phyloP scores from a whole-genome alignment of 352 stramenopile species.

The Nothophytophthora sp. region DNA sequence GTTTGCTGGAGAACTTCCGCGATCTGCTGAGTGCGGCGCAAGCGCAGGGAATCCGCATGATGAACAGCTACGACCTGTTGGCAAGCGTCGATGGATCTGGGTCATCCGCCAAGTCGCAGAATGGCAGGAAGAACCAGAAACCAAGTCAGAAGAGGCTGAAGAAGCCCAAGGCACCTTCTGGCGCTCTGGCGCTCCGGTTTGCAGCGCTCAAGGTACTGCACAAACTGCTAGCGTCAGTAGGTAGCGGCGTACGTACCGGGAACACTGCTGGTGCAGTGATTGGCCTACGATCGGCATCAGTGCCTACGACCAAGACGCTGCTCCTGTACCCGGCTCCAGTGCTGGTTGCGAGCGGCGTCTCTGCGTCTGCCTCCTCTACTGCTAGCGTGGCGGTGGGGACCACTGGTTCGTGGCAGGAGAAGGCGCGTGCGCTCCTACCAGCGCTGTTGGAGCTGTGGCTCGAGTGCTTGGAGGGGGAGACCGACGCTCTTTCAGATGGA shows the following conservation, averaged over 20 bases:
- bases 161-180: conserved; percentile 44
- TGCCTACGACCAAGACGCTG: conserved; percentile 40
- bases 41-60: conserved; percentile 74
- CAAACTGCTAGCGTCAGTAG: conserved; percentile 58
- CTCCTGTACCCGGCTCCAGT: conserved; percentile 50
- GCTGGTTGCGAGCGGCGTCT: conserved; percentile 35
- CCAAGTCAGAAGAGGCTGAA: conserved; percentile 25
- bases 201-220: conserved; percentile 65
- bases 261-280: not conserved
- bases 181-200: conserved; percentile 57
- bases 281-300: conserved; percentile 9
- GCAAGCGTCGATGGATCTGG: conserved; percentile 11
- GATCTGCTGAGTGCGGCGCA: conserved; percentile 66
- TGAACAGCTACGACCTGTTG: conserved; percentile 77
- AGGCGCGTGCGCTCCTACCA: conserved; percentile 55
- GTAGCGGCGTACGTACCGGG: conserved; percentile 5
- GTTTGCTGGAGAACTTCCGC: conserved; percentile 80
- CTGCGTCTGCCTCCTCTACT: conserved; percentile 13
- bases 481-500: conserved; percentile 56
- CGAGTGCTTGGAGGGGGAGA: conserved; percentile 60
- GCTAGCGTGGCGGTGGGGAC: conserved; percentile 16
- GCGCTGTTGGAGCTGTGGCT: conserved; percentile 78
- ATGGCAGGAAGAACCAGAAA: conserved; percentile 7
- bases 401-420: conserved; percentile 67
- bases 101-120: conserved; percentile 6